Base-by-base conservation (phyloP, 768 basidiomycete genomes). In the Boletus reticuloceps region DNA sequence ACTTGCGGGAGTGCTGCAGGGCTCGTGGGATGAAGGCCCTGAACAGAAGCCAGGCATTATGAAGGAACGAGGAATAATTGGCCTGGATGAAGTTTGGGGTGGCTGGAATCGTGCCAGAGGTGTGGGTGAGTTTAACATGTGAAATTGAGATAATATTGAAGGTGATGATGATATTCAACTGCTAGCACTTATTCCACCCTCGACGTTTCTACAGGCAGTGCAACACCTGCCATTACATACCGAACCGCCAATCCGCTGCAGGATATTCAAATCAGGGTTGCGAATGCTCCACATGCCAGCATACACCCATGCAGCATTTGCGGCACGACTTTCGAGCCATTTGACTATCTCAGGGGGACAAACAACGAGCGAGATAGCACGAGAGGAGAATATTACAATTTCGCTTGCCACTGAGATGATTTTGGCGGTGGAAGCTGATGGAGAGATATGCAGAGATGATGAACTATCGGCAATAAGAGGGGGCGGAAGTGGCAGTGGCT, bases 21-120 rank as follows among this genome's bases (percentile, higher is more conserved):
- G 82, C 4, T 63, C 65, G 5, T 31, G 45, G 27, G 55, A 69
- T 9, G 69, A 60, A 42, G 40, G 41, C 1, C 31, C 51, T 0
- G 60, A 55, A 12, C 59, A 47, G 44, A 60, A 48, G 50, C 54
- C 47, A 51, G 73, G 91, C 1, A 78, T 95, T 64, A 91, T 95
- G 90, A 78, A 79, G 53, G 77, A 80, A 4, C 81, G 91, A 29
- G 93, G 91, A 1, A 81, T 96, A 34, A 80, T 97, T 38, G 91
- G 88, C 0, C 72, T 97, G 27, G 94, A 98, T 66, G 94, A 96
- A 71, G 89, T 89, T 1, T 98, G 94, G 94, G 91, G 91, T 27
- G 85, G 89, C 2, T 97, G 94, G 94, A 96, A 95, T 66, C 85
- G 94, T 54, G 94, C 92, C 7, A 75, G 94, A 60, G 94, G 94